These are phyloP conservation scores for Vitis hybrid DNA, from an alignment of 177 flowering plant species.

Conservation along the genomic window DNA sequence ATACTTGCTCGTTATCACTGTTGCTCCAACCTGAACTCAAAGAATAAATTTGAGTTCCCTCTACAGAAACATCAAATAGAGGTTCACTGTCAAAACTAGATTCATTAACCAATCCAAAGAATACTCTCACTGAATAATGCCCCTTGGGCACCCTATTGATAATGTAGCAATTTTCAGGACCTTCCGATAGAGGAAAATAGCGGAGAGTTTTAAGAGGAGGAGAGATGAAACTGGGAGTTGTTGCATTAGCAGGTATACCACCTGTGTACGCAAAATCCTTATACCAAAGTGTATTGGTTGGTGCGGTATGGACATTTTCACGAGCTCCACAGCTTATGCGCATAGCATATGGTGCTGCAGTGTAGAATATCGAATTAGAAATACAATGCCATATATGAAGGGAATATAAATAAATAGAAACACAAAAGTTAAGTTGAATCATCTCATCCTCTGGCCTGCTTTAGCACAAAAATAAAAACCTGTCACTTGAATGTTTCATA, in stretches of 20 bases:
- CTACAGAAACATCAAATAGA: conserved; percentile 81
- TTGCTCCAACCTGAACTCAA: conserved; percentile 80
- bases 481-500: not conserved
- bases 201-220: conserved; percentile 80
- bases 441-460: not conserved
- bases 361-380: conserved; percentile 5
- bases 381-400: not conserved
- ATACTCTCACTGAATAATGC: conserved; percentile 74
- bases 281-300: conserved; percentile 74
- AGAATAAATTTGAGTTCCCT: conserved; percentile 79
- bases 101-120: conserved; percentile 63
- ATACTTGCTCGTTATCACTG: conserved; percentile 62
- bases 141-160: conserved; percentile 70
- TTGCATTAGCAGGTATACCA: conserved; percentile 71
- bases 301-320: conserved; percentile 50
- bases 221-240: conserved; percentile 57
- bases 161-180: conserved; percentile 87
- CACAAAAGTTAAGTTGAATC: not conserved
- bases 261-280: conserved; percentile 91
- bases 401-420: not conserved
- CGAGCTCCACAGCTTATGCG: conserved; percentile 98
- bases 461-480: not conserved
- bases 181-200: conserved; percentile 83
- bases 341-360: conserved; percentile 76
- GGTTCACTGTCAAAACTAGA: conserved; percentile 68